These are phyloP conservation scores for Pythium rhizo-oryzae DNA, from an alignment of 352 stramenopile species.

Conservation along the genomic window DNA sequence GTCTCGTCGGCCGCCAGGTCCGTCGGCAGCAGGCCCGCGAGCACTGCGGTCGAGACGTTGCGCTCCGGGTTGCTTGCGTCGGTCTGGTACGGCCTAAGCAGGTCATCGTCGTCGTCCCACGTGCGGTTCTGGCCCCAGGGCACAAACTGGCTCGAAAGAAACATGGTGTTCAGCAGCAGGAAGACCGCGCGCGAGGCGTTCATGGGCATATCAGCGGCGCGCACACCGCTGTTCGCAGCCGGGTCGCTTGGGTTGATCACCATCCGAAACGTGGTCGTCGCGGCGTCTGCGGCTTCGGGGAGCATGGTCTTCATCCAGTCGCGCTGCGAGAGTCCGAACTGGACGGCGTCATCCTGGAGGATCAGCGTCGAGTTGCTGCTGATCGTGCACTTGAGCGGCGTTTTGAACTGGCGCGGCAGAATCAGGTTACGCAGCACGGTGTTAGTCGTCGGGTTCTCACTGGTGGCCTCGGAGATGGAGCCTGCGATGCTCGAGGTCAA, in stretches of 20 bases:
- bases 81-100: background rate
- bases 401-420: background rate
- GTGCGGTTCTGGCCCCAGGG: background rate
- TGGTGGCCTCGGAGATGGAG: background rate
- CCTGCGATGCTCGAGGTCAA: slow-evolving; percentile 18
- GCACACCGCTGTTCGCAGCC: background rate
- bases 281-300: background rate
- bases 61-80: background rate
- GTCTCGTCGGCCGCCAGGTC: background rate
- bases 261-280: background rate
- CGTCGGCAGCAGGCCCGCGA: slow-evolving; percentile 11
- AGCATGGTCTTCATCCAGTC: slow-evolving; percentile 4
- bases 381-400: background rate
- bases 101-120: slow-evolving; percentile 1
- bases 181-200: background rate
- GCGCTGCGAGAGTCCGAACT: background rate
- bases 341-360: background rate
- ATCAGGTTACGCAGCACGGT: slow-evolving; percentile 16
- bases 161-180: background rate
- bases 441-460: slow-evolving; percentile 6
- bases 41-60: background rate
- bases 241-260: background rate
- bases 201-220: background rate
- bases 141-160: slow-evolving; percentile 6
- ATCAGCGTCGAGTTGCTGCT: background rate